Evolutionary conservation across 2,329 filamentous ascomycete species (phyloP), one percentile per base, ranked within the genome.

Genomic region (Fusarium ramigenum): DNA sequence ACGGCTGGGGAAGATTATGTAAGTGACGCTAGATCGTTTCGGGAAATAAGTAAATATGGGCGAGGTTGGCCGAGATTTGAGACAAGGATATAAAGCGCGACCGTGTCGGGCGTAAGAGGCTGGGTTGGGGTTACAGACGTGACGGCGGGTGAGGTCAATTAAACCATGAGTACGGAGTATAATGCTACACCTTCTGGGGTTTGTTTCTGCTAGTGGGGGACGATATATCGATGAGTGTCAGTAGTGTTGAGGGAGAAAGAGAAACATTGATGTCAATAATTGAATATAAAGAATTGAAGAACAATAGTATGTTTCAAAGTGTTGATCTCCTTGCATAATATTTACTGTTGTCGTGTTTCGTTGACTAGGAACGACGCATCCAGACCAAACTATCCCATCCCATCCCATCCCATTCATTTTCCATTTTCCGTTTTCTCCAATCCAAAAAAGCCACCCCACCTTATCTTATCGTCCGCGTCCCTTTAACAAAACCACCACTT

Each of bases 31-130:
- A 78, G 57, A 25, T 75, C 21, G 0, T 2, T 63, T 70, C 4
- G 39, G 62, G 76, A 25, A 79, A 66, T 72, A 63, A 74, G 77
- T 78, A 75, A 78, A 78, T 77, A 78, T 50, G n/a, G 53, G 28
- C 28, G 67, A 62, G 62, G 70, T 71, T 72, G 70, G 59, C 50
- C 32, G 62, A 60, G 57, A 28, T 58, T 23, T 40, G 30, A 53
- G 66, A 63, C 42, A 57, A 54, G 44, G 53, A 63, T 54, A 44
- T 53, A 53, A 30, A 34, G 63, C 60, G 70, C 70, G 70, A 73
- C 70, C 70, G 70, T 67, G 70, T 71, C 19, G 46, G 52, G 59
- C 40, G 16, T 49, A 47, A 71, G 69, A 69, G 64, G 68, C 58
- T 70, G 68, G 68, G 63, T 52, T 46, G 46, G 68, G 61, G 70